Evolutionary conservation across 1,139 yeast genomes (phyloP).

Genomic region (Magnusiomyces magnusii): DNA sequence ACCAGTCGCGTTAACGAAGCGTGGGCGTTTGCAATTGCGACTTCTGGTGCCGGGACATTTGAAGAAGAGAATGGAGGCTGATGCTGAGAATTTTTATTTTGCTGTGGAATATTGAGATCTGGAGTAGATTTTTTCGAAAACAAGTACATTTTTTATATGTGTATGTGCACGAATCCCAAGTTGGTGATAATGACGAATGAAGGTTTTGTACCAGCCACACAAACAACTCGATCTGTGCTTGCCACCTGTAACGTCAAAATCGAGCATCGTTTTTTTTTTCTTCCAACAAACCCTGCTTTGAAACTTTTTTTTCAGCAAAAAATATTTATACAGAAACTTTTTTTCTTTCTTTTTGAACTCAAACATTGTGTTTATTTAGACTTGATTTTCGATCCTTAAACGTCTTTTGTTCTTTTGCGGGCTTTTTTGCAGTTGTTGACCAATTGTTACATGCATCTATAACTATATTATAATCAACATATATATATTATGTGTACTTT

Average conservation of each 20-base stretch:
- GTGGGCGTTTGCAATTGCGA: conserved; percentile 17
- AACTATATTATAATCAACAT: too few relatives aligned
- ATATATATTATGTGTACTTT: too few relatives aligned
- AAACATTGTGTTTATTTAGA: neutral
- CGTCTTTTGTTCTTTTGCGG: neutral
- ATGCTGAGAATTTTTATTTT: neutral
- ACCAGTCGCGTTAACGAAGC: conserved; percentile 22
- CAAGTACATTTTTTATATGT: neutral
- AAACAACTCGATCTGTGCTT: neutral
- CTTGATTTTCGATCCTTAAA: neutral
- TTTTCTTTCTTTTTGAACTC: neutral
- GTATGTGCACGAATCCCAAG: neutral
- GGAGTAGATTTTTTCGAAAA: neutral
- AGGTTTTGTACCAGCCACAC: neutral
- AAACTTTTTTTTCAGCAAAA: too few relatives aligned
- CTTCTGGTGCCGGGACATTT: conserved; percentile 5
- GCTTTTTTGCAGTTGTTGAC: too few relatives aligned
- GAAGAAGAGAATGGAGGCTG: neutral
- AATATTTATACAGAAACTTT: neutral
- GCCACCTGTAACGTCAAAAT: neutral
- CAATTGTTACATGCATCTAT: too few relatives aligned
- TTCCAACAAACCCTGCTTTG: too few relatives aligned
- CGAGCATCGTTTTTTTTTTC: neutral
- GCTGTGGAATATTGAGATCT: neutral
- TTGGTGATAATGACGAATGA: neutral